phyloP scores from a whole-genome alignment of 805 yeast genomes.

The Saturnispora gosingensis region DNA sequence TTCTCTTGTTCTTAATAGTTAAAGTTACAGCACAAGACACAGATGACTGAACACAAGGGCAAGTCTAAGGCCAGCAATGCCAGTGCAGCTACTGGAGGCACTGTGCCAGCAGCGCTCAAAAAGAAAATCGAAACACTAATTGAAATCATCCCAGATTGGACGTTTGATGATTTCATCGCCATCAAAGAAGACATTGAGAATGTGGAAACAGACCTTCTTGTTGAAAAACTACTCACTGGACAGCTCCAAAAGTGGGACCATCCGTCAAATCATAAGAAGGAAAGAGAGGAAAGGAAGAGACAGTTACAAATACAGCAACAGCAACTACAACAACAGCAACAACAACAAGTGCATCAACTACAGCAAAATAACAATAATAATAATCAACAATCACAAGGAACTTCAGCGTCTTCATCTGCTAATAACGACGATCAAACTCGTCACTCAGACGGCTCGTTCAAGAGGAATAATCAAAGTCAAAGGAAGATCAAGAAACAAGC shows the following conservation, averaged over 20 bases:
- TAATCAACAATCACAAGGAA: not conserved
- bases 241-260: constrained; percentile 92
- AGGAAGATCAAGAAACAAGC: constrained; percentile 1
- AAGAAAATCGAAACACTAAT: constrained; percentile 45
- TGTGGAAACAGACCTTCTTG: constrained; percentile 67
- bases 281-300: constrained; percentile 15
- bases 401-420: not conserved
- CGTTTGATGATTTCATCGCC: constrained; percentile 67
- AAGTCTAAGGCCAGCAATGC: constrained; percentile 14
- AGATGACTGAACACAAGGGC: constrained; percentile 1
- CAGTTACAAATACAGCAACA: constrained; percentile 2
- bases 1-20: not conserved
- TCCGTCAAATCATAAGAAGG: constrained; percentile 52
- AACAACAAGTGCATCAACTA: constrained; percentile 9
- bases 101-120: constrained; percentile 23
- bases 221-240: constrained; percentile 83
- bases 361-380: not conserved
- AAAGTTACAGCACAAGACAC: not conserved
- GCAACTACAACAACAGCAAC: constrained; percentile 7
- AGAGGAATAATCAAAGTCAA: constrained; percentile 2
- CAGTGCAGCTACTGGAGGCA: constrained; percentile 7
- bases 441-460: constrained; percentile 2
- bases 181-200: constrained; percentile 60
- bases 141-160: constrained; percentile 95
- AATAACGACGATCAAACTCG: not conserved